Evolutionary conservation across 2,329 filamentous ascomycete species (phyloP).

Genomic region (Alternaria triticimaculans): DNA sequence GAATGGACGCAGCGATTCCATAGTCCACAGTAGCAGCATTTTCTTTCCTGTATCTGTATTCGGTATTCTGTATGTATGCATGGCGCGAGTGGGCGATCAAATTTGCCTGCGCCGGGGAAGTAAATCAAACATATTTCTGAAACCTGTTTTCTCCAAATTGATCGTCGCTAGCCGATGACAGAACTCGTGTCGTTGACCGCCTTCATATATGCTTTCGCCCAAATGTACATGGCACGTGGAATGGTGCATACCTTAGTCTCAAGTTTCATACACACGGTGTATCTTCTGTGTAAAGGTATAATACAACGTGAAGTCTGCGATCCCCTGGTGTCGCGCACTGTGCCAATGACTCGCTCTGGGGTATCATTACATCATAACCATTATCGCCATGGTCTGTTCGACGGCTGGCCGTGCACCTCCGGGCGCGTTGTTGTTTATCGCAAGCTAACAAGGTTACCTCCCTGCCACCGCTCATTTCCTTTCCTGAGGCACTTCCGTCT

Average conservation of each 20-base stretch:
- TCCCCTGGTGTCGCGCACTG: not conserved
- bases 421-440: not conserved
- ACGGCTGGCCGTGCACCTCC: constrained; percentile 2
- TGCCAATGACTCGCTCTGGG: constrained; percentile 3
- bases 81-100: constrained; percentile 7
- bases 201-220: not conserved
- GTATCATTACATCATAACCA: constrained; percentile 17
- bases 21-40: constrained; percentile 34
- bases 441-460: not conserved
- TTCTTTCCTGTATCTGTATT: constrained; percentile 44
- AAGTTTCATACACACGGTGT: not conserved
- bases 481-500: constrained; percentile 28
- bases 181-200: not conserved
- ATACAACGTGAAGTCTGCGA: not conserved
- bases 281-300: not conserved
- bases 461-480: constrained; percentile 20
- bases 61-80: constrained; percentile 37
- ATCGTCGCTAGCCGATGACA: not conserved
- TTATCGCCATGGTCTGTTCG: constrained; percentile 3
- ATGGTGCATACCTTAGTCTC: not conserved
- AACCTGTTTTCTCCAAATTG: not conserved
- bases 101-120: constrained; percentile 16
- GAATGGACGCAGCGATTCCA: constrained; percentile 22
- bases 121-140: constrained; percentile 29
- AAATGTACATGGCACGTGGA: not conserved